Evolutionary conservation across 2,329 filamentous ascomycete genomes (phyloP), one percentile per base, ranked within the genome.

Genomic region (Aspergillus hiratsukae): DNA sequence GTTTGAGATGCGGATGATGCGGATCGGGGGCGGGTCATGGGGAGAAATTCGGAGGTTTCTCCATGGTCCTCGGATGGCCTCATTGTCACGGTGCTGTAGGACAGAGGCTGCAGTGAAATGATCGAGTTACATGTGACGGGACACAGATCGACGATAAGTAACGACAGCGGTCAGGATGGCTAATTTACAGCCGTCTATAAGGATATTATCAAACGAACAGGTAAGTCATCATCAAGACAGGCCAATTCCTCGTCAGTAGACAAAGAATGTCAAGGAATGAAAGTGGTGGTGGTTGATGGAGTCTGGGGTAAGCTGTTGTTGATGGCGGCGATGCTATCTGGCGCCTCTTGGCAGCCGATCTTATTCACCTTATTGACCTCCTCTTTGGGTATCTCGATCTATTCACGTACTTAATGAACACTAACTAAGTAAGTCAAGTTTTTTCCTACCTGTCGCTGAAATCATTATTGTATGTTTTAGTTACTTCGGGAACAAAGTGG

Each of bases 1-100:
- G 63, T 60, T 29, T 67, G 61, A 35, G 72, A 73, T 21, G 57
- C 51, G 28, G 59, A 51, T 8, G 69, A 70, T 46, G 56, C 57
- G 40, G 65, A 66, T 29, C 68, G 61, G 41, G 58, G 60, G 21
- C 64, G 64, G 41, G 58, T 65, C 51, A 70, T 63, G 19, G 68
- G 68, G 19, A 69, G 63, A 43, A 65, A 64, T 51, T 72, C 67
- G 9, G 64, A 48, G 51, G 59, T 54, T 46, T 61, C 31, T 37
- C 6, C 63, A 58, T 66, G 61, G 37, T 63, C 54, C 43, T 66
- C 61, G 49, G 58, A 60, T 53, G 60, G 64, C 59, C 60, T 64
- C 69, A 71, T 72, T 51, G 37, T 64, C 51, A 58, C 58, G 40
- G 43, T 55, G 37, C 53, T 49, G 53, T 40, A 17, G 23, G 37